Evolutionary conservation across 768 basidiomycete species (phyloP).

Genomic region (Lactarius trivialis): DNA sequence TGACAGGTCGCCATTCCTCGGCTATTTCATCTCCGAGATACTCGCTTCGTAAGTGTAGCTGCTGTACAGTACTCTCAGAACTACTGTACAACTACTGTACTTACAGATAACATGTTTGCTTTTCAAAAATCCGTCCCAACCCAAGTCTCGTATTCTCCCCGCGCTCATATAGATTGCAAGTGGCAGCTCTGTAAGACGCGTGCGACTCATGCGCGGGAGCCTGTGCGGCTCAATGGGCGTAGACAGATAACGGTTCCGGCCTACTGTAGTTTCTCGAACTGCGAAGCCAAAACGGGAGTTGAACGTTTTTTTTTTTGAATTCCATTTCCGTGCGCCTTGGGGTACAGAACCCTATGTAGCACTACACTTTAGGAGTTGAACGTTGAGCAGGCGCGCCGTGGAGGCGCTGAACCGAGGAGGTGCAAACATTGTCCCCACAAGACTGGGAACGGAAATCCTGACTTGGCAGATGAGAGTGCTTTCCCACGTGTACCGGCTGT

Average conservation of each 20-base stretch:
- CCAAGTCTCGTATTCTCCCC: background rate
- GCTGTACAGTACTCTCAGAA: no score
- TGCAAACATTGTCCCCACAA: background rate
- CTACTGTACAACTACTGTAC: background rate
- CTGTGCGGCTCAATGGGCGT: background rate
- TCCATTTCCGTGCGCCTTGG: no score
- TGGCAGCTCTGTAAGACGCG: background rate
- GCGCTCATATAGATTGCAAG: background rate
- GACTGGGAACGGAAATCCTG: background rate
- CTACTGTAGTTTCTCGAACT: background rate
- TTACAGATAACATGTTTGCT: background rate
- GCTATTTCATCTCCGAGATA: background rate
- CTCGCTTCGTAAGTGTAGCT: background rate
- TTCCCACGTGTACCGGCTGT: background rate
- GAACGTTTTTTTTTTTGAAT: no score
- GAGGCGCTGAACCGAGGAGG: background rate
- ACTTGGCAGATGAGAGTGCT: background rate
- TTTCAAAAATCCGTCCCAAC: background rate
- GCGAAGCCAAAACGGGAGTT: background rate
- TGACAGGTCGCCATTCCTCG: background rate
- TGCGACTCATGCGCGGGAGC: no score
- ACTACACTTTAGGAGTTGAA: no score
- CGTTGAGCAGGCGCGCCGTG: background rate
- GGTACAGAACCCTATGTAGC: no score
- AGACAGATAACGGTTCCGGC: background rate